phyloP scores from a whole-genome alignment of 345 rosid species.

The Dovyalis caffra region DNA sequence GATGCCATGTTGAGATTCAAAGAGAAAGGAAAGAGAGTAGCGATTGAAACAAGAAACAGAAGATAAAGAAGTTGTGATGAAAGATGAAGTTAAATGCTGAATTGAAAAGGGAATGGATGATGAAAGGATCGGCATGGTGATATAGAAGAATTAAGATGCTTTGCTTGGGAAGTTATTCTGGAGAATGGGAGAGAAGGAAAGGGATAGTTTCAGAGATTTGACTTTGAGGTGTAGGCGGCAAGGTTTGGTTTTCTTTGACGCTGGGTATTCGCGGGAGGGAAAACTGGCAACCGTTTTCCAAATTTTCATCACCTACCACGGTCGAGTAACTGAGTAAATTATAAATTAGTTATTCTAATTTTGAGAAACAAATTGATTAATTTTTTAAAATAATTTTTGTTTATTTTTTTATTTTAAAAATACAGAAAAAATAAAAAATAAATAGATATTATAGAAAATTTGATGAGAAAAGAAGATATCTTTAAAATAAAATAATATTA shows the following conservation, averaged over 20 bases:
- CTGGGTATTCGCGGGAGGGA: conserved; percentile 61
- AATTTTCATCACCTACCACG: no score
- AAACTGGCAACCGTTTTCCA: conserved; percentile 5
- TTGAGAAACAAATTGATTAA: no score
- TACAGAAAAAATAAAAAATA: no score
- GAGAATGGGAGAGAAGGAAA: conserved; percentile 50
- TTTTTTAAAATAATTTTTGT: no score
- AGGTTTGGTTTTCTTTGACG: conserved; percentile 65
- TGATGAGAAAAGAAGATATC: no score
- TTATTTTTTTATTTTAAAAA: no score
- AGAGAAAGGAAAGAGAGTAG: neutral
- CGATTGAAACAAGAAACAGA: neutral
- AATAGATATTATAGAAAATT: no score
- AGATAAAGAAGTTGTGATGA: neutral
- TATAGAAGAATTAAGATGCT: conserved; percentile 40
- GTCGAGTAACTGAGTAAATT: no score
- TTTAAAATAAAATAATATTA: no score
- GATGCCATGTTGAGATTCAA: neutral
- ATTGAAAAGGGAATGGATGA: neutral
- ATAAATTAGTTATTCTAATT: no score
- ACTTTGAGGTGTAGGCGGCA: conserved; percentile 28
- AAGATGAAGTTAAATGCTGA: conserved; percentile 9
- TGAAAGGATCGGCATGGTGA: neutral
- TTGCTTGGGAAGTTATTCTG: conserved; percentile 40
- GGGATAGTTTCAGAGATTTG: conserved; percentile 42